These are phyloP conservation scores for Lotus japonicus DNA, from an alignment of 306 rosid genomes.

Conservation along the genomic window DNA sequence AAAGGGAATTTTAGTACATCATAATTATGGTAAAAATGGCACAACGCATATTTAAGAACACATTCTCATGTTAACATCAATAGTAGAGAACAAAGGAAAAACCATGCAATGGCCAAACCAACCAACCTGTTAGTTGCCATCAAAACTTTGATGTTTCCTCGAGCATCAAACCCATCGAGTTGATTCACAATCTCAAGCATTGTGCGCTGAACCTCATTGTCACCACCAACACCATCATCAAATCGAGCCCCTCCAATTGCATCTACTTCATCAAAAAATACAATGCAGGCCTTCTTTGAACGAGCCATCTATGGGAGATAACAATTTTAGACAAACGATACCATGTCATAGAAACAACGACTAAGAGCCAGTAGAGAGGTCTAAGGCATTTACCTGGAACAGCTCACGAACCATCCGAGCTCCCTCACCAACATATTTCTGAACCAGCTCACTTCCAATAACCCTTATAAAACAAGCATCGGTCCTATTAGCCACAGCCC, in stretches of 20 bases:
- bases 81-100: neutral
- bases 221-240: constrained; percentile 99
- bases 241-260: constrained; percentile 99
- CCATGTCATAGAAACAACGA: neutral
- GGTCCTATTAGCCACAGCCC: constrained; percentile 98
- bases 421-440: constrained; percentile 97
- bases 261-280: constrained; percentile 95
- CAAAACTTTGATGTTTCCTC: constrained; percentile 93
- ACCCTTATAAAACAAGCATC: constrained; percentile 99
- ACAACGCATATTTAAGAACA: neutral
- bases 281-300: constrained; percentile 94
- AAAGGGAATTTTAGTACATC: constrained; percentile 8
- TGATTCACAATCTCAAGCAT: constrained; percentile 99
- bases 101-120: neutral
- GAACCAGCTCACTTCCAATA: constrained; percentile 98
- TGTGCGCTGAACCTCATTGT: constrained; percentile 94
- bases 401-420: constrained; percentile 98
- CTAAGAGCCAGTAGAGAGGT: neutral
- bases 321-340: constrained; percentile 8
- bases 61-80: neutral
- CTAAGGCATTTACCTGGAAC: constrained; percentile 56
- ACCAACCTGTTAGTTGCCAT: constrained; percentile 98
- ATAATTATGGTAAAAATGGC: neutral
- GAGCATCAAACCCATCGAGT: constrained; percentile 97
- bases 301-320: constrained; percentile 78